Evolutionary conservation across 2,329 filamentous ascomycete genomes (phyloP).

Genomic region (Fusarium devonianum): DNA sequence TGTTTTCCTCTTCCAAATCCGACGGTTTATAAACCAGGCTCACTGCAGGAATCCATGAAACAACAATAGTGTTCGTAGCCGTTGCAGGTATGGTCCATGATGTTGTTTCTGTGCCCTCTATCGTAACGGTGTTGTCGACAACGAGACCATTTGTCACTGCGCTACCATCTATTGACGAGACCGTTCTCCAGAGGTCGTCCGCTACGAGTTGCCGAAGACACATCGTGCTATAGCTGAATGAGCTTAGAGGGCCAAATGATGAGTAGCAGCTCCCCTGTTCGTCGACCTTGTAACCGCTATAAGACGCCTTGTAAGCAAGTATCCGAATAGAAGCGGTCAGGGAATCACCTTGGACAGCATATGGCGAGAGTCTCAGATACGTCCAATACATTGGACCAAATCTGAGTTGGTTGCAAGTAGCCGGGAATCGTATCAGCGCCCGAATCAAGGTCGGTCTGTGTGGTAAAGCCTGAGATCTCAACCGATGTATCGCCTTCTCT

Average conservation of each 20-base stretch:
- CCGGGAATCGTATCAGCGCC: background rate
- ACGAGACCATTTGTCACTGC: background rate
- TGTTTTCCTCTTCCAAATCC: too few species aligned
- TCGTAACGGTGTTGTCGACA: too few species aligned
- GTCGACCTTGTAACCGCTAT: slow-evolving; percentile 18
- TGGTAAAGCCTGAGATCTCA: slow-evolving; percentile 13
- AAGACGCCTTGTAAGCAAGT: background rate
- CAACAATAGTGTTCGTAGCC: background rate
- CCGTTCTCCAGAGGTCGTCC: too few species aligned
- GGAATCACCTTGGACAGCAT: slow-evolving; percentile 38
- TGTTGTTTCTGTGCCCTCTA: too few species aligned
- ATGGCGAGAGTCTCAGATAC: slow-evolving; percentile 29
- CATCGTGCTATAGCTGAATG: too few species aligned
- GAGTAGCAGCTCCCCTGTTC: slow-evolving; percentile 25
- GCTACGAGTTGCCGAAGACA: too few species aligned
- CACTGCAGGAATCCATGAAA: slow-evolving; percentile 8
- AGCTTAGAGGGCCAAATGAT: slow-evolving; percentile 9
- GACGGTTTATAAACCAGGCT: slow-evolving; percentile 7
- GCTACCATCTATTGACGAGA: too few species aligned
- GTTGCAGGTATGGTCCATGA: too few species aligned
- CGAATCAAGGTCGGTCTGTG: background rate
- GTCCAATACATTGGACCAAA: slow-evolving; percentile 11
- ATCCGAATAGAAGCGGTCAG: too few species aligned
- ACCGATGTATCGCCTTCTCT: slow-evolving; percentile 3
- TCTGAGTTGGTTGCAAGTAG: slow-evolving; percentile 6